Conservation (phyloP, 2,329 filamentous ascomycete genomes). For the Rhynchosporium secalis region DNA sequence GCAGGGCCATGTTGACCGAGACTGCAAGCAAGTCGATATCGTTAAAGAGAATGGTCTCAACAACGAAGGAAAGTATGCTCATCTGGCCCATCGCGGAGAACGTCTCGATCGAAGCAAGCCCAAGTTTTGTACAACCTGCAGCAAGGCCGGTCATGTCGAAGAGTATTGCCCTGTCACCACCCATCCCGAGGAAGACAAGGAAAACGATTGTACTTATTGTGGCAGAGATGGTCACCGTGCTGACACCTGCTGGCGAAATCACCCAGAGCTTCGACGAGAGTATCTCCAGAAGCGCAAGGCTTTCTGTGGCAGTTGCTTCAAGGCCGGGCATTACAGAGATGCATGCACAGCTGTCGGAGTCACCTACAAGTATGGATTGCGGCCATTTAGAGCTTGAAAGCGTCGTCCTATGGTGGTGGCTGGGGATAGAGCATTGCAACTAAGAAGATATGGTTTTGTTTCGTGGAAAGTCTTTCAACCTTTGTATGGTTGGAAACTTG, state of each 20-base stretch:
- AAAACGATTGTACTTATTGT: background rate
- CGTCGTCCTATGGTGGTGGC: no score
- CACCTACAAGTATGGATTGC: background rate
- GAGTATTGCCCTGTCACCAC: background rate
- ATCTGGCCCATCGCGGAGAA: background rate
- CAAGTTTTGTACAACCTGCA: constrained; percentile 2
- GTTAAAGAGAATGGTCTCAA: background rate
- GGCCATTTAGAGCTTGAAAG: background rate
- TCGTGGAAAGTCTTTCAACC: no score
- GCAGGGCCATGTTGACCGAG: background rate
- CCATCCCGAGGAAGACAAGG: background rate
- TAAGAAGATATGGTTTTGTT: no score
- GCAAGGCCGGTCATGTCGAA: background rate
- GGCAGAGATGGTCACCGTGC: background rate
- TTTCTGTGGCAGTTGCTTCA: background rate
- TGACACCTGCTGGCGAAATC: background rate
- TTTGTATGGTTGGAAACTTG: no score
- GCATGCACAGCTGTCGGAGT: background rate
- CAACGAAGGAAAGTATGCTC: background rate
- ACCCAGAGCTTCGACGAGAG: background rate
- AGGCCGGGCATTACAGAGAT: background rate
- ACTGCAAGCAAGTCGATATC: background rate
- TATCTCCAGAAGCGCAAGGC: background rate
- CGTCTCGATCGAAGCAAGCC: background rate
- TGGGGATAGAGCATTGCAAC: no score